Evolutionary conservation across 768 basidiomycete genomes (phyloP), one percentile per base, ranked within the genome.

Genomic region (Phaeolepiota aurea): DNA sequence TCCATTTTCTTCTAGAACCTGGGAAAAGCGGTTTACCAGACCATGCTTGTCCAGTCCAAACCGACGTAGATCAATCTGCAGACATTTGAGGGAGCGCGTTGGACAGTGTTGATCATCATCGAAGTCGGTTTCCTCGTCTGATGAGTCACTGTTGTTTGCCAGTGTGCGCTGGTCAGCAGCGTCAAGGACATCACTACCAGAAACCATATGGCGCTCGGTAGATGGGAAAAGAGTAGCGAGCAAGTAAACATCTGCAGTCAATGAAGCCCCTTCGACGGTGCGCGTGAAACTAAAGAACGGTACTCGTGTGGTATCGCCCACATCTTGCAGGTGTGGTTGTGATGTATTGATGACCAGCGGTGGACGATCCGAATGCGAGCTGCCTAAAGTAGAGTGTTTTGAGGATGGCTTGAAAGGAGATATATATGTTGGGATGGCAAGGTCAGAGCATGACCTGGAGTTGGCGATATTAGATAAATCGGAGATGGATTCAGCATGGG

Each of bases 11-110:
- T 82, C 80, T 10, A 88, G 72, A 15, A 85, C 73, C 5, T 74
- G 74, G 15, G 86, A 85, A 54, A 85, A 86, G 28, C 78, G 75
- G 55, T 77, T 84, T 35, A 87, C 83, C 5, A 89, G 68, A 22
- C 87, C 87, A 47, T 84, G 72, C 50, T 84, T 85, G 53, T 88
- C 87, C 82, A 87, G 61, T 15, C 83, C 85, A 55, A 82, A 86
- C 32, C 74, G 70, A 13, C 76, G 71, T 43, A 89, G 52, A 56
- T 88, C 84, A 30, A 89, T 76, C 56, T 87, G 86, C 47, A 88
- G 57, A 53, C 84, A 87, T 48, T 74, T 81, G 38, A 83, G 52
- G 15, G 65, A 62, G 25, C 63, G 25, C 25, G 25, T 28, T 66
- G 35, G 63, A 62, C 41, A 61, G 54, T 14, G 58, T 51, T 38